Conservation (phyloP, 495 filamentous ascomycete genomes). For the Rhypophila decipiens region DNA sequence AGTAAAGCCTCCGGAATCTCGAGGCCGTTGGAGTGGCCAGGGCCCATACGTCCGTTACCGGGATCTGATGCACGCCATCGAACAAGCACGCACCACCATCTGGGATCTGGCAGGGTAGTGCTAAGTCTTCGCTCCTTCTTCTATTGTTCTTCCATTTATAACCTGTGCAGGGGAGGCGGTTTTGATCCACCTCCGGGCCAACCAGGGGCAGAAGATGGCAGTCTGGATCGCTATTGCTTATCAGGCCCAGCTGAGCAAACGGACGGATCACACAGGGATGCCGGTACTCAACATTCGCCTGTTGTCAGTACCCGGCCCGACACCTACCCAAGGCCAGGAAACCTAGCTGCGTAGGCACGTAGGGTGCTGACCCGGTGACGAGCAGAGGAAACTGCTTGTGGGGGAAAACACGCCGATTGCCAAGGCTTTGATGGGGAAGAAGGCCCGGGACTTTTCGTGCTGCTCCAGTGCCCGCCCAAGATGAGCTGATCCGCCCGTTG, state of each 20-base stretch:
- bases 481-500: constrained; percentile 18
- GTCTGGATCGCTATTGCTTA: neutral
- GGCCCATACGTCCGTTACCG: constrained; percentile 13
- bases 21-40: constrained; percentile 6
- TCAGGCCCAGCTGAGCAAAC: neutral
- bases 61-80: constrained; percentile 10
- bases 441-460: constrained; percentile 20
- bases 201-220: too few relatives aligned
- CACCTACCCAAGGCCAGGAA: neutral
- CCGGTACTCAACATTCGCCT: neutral
- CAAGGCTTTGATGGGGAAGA: constrained; percentile 7
- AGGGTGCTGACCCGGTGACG: neutral
- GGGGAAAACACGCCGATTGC: constrained; percentile 8
- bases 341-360: neutral
- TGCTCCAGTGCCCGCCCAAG: constrained; percentile 19
- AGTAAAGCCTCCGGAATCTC: constrained; percentile 4
- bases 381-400: neutral
- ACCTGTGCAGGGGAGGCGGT: neutral
- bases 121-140: constrained; percentile 1
- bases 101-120: constrained; percentile 1
- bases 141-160: neutral
- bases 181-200: too few relatives aligned
- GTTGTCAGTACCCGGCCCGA: neutral
- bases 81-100: constrained; percentile 4
- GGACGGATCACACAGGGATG: neutral